A percentile compares a stretch with the other conserved stretches of the same genome.
These are phyloP conservation scores for Pleoardoris graminearum DNA, from an alignment of 2,329 filamentous ascomycete genomes.

Conservation along the genomic window DNA sequence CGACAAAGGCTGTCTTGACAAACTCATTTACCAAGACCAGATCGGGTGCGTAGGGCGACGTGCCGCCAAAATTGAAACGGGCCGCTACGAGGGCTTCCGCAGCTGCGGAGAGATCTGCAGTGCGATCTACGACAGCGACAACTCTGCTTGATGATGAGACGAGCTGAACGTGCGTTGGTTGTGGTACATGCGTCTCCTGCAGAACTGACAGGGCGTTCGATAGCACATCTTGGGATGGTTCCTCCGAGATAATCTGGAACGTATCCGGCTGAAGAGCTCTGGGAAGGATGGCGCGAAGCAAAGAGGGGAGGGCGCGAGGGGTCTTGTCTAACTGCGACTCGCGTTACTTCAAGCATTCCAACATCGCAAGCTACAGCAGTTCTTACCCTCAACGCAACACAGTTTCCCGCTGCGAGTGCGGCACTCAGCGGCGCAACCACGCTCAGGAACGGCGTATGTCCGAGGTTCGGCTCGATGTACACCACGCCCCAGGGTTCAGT, in stretches of 20 bases:
- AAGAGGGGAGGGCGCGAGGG: constrained; percentile 39
- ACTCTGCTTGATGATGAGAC: constrained; percentile 43
- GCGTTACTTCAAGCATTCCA: background rate
- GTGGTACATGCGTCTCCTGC: constrained; percentile 28
- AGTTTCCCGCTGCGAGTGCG: constrained; percentile 57
- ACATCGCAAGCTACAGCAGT: background rate
- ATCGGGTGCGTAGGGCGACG: constrained; percentile 65
- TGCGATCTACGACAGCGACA: constrained; percentile 64
- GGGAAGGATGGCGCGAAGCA: constrained; percentile 47
- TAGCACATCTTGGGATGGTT: constrained; percentile 32
- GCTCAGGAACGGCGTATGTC: constrained; percentile 55
- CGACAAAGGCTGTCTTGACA: constrained; percentile 58
- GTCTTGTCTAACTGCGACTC: constrained; percentile 46
- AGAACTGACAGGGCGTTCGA: constrained; percentile 36
- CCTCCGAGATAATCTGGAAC: constrained; percentile 49
- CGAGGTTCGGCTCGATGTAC: constrained; percentile 52
- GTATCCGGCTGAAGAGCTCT: constrained; percentile 53
- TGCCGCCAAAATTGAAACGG: constrained; percentile 59
- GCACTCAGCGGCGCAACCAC: constrained; percentile 50
- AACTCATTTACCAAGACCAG: constrained; percentile 68
- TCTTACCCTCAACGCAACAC: constrained; percentile 54
- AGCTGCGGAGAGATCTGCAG: constrained; percentile 58
- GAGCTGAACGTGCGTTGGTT: constrained; percentile 35
- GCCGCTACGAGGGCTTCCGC: constrained; percentile 59
- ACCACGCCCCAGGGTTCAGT: constrained; percentile 48